Percentiles rank a stretch among this genome's conserved stretches.
Evolutionary conservation across 805 yeast genomes (phyloP).

Genomic region (Ogataea pini): DNA sequence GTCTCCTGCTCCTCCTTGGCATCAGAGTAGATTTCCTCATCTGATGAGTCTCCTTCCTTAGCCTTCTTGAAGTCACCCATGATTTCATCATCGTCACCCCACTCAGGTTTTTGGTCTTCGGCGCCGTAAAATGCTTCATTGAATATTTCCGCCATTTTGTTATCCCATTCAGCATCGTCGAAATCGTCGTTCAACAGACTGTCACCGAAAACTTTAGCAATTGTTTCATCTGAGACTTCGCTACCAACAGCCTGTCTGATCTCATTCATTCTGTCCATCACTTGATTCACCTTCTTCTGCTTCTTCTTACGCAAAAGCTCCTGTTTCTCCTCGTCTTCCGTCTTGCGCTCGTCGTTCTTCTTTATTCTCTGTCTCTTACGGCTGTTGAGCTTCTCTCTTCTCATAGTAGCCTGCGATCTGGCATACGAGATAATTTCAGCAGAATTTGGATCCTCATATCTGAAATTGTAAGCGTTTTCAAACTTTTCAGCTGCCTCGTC

Average conservation of each 20-base stretch:
- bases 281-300: conserved; percentile 71
- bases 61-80: conserved; percentile 40
- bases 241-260: conserved; percentile 70
- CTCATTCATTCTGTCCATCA: conserved; percentile 67
- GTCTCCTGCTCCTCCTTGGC: conserved; percentile 35
- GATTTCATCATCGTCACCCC: conserved; percentile 61
- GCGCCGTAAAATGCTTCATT: conserved; percentile 79
- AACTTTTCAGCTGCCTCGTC: conserved; percentile 90
- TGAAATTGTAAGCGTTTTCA: conserved; percentile 90
- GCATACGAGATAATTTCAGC: conserved; percentile 94
- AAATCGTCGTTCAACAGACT: conserved; percentile 83
- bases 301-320: conserved; percentile 69
- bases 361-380: conserved; percentile 83
- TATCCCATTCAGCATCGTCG: conserved; percentile 90
- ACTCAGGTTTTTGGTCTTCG: conserved; percentile 57
- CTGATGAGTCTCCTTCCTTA: conserved; percentile 36
- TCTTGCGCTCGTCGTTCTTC: conserved; percentile 53
- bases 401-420: conserved; percentile 87
- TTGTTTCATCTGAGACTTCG: conserved; percentile 57
- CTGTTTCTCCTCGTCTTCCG: conserved; percentile 56
- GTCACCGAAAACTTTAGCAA: conserved; percentile 68
- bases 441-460: conserved; percentile 89
- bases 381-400: conserved; percentile 72
- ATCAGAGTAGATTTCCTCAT: conserved; percentile 38
- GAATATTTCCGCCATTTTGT: conserved; percentile 78